Conservation (phyloP, 2,329 filamentous ascomycete species). For the Penicillium sp. region DNA sequence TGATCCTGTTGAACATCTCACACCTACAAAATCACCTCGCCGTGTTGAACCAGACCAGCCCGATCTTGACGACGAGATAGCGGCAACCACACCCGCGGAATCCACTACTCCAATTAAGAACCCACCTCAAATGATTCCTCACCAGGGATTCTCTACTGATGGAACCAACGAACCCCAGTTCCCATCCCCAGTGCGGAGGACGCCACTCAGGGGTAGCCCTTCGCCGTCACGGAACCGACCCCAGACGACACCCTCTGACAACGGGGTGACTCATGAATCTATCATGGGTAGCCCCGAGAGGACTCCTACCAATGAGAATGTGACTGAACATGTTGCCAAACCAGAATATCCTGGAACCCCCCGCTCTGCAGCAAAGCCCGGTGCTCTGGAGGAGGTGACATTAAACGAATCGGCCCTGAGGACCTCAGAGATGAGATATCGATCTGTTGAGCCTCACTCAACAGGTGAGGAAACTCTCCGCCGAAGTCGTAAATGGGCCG, state of each 20-base stretch:
- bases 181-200: conserved; percentile 17
- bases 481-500: conserved; percentile 35
- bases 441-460: conserved; percentile 12
- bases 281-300: neutral
- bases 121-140: conserved; percentile 11
- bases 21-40: conserved; percentile 12
- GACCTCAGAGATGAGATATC: conserved; percentile 15
- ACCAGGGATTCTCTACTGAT: conserved; percentile 7
- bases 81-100: neutral
- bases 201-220: conserved; percentile 22
- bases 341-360: conserved; percentile 20
- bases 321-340: conserved; percentile 13
- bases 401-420: conserved; percentile 36
- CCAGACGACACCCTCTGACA: conserved; percentile 10
- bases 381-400: conserved; percentile 41
- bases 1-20: conserved; percentile 7
- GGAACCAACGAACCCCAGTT: conserved; percentile 13
- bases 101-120: conserved; percentile 12
- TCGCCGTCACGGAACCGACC: conserved; percentile 19
- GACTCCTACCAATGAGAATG: conserved; percentile 28
- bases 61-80: neutral
- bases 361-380: conserved; percentile 25
- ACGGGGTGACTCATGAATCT: conserved; percentile 10
- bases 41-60: neutral
- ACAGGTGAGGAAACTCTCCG: conserved; percentile 27